These are phyloP conservation scores for Acanthamoeba triangularis DNA, from an alignment of 208 protist species.

Conservation along the genomic window DNA sequence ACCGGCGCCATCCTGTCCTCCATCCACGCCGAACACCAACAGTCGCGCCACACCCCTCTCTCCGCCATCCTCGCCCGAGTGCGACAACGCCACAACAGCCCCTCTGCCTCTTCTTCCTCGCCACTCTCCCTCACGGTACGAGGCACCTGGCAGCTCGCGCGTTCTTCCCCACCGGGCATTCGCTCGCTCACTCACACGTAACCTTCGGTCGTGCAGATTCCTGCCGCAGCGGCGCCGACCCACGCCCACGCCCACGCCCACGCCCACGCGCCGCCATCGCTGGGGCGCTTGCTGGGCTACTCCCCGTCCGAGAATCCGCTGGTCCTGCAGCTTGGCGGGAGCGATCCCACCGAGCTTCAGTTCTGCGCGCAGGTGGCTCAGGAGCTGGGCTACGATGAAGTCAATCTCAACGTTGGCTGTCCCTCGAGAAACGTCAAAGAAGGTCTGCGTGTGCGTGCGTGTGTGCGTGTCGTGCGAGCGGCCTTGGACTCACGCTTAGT, in stretches of 20 bases:
- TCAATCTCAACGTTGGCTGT: slow-evolving; percentile 68
- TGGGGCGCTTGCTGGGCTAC: slow-evolving; percentile 10
- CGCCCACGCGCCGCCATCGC: background rate
- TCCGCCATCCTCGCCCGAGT: background rate
- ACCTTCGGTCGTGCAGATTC: background rate
- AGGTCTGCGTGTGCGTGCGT: background rate
- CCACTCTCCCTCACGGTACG: background rate
- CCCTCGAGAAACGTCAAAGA: slow-evolving; percentile 27
- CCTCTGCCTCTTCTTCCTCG: background rate
- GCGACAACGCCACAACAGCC: background rate
- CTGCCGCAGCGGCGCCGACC: background rate
- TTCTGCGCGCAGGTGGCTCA: slow-evolving; percentile 36
- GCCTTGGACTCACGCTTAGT: background rate
- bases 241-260: background rate
- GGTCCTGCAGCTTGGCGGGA: slow-evolving; percentile 55
- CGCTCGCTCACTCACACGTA: background rate
- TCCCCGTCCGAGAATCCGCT: slow-evolving; percentile 25
- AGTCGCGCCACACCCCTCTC: background rate
- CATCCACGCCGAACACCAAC: slow-evolving; percentile 3
- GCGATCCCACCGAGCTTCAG: background rate
- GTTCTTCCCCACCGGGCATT: background rate
- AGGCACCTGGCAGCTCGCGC: background rate
- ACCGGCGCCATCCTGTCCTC: slow-evolving; percentile 1
- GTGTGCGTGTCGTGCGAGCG: background rate
- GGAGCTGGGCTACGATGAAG: slow-evolving; percentile 41